Percentiles rank a stretch among this genome's conserved stretches.
phyloP scores from a whole-genome alignment of 345 rosid genomes.

The Camelina hispida region DNA sequence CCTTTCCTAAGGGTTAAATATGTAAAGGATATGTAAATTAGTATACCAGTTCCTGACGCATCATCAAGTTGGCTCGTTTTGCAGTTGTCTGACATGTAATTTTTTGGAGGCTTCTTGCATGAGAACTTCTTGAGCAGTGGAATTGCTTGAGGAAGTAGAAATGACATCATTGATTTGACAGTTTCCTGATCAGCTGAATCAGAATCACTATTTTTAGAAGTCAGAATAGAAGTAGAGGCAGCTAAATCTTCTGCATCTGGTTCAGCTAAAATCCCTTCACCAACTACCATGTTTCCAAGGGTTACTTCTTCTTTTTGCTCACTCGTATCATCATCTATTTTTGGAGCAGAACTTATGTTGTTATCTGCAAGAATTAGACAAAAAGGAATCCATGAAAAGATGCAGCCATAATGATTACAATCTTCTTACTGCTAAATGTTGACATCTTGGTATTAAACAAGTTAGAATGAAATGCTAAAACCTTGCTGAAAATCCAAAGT shows the following conservation, averaged over 20 bases:
- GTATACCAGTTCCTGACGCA: conserved; percentile 45
- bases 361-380: conserved; percentile 50
- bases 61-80: conserved; percentile 40
- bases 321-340: conserved; percentile 30
- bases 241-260: conserved; percentile 51
- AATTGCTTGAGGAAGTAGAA: conserved; percentile 91
- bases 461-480: conserved; percentile 41
- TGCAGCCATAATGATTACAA: conserved; percentile 24
- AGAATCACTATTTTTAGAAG: conserved; percentile 53
- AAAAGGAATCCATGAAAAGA: conserved; percentile 17
- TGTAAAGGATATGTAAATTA: too few species aligned
- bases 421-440: conserved; percentile 27
- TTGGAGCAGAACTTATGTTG: conserved; percentile 42
- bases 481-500: conserved; percentile 65
- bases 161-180: conserved; percentile 74
- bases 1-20: conserved; percentile 13
- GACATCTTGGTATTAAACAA: conserved; percentile 16
- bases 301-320: conserved; percentile 46
- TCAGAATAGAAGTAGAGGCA: conserved; percentile 47
- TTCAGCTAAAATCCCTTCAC: conserved; percentile 51
- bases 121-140: conserved; percentile 68
- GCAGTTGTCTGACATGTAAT: conserved; percentile 37
- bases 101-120: conserved; percentile 49
- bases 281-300: conserved; percentile 36
- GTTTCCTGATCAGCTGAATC: conserved; percentile 66